Evolutionary conservation across 1,284 basidiomycete genomes (phyloP).

Genomic region (Fereydounia khargensis): DNA sequence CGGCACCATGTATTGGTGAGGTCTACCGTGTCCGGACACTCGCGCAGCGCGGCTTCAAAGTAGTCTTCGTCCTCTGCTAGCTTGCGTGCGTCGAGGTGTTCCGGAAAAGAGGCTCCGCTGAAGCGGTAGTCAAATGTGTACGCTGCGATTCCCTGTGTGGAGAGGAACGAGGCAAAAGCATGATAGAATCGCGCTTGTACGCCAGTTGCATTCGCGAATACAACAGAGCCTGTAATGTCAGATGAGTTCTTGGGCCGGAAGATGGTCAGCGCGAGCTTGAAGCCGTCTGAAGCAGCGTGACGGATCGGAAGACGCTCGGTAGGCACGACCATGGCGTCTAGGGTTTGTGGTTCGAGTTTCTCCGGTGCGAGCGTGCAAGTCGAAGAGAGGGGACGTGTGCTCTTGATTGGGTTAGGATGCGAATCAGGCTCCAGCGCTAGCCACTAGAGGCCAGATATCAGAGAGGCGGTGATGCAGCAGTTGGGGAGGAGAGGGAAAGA

Average conservation of each 20-base stretch:
- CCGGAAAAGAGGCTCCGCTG: constrained; percentile 36
- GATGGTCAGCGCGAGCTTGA: constrained; percentile 26
- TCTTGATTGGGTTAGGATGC: too few species aligned
- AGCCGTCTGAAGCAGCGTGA: constrained; percentile 21
- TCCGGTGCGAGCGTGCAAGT: too few species aligned
- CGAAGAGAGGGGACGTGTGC: too few species aligned
- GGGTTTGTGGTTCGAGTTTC: too few species aligned
- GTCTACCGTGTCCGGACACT: constrained; percentile 21
- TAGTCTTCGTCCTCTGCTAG: constrained; percentile 34
- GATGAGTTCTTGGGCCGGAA: constrained; percentile 16
- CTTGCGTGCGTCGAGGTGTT: constrained; percentile 15
- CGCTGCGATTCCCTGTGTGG: constrained; percentile 30
- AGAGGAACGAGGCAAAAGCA: constrained; percentile 30
- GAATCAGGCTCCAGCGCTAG: too few species aligned
- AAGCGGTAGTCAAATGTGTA: constrained; percentile 46
- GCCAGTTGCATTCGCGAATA: constrained; percentile 42
- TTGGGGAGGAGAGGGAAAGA: too few species aligned
- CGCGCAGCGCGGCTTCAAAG: constrained; percentile 25
- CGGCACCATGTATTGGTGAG: constrained; percentile 42
- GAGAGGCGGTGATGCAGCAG: too few species aligned
- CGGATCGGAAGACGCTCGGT: constrained; percentile 10
- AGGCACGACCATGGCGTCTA: constrained; percentile 7
- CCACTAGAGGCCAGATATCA: too few species aligned
- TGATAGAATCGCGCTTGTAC: constrained; percentile 45
- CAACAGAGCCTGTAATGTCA: constrained; percentile 13